Base-by-base conservation (phyloP, 345 rosid species). In the Nephelium lappaceum region DNA sequence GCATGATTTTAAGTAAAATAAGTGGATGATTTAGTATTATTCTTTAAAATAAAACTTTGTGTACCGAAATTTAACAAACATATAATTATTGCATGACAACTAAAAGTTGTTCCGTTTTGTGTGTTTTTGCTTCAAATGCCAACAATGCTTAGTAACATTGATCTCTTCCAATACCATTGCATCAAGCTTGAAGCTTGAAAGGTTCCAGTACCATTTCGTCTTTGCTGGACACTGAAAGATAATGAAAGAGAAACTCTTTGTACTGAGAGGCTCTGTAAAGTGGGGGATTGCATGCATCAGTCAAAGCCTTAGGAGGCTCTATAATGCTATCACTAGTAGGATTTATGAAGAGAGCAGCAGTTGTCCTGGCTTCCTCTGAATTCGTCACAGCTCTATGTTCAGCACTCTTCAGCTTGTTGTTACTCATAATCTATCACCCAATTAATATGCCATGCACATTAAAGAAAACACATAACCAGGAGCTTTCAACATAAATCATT, bases 351-450 rank as follows among this genome's bases (percentile, higher is more conserved):
- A 78, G 79, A 3, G 77, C 81, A n/a, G 70, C 84, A 8, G 77
- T 67, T 18, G 81, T 83, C 64, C 86, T 11, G 18, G 83, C 71
- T 6, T 36, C 53, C 19, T 66, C 72, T 2, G 77, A 61, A 39
- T 83, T 80, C 24, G 85, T 85, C 74, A 85, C 84, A 2, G 45
- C 86, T 27, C 88, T 67, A 42, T 81, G 84, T 18, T 81, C 83
- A 3, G 71, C 84, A 57, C 88, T 74, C 8, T 70, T 83, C 77
- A 85, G 66, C 45, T 83, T 85, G 25, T 66, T 36, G 74, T 81
- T 83, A 39, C 84, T 85, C 5, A 73, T 73, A 6, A 83, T 73
- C 88, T 85, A 25, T 23, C 0, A 8, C n/a, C 24, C 43, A 6
- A 43, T 31, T 31, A 31, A 31, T 31, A 2, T 31, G 36, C 36